Conservation (phyloP, 2,329 filamentous ascomycete genomes). For the Apiospora phragmitis region DNA sequence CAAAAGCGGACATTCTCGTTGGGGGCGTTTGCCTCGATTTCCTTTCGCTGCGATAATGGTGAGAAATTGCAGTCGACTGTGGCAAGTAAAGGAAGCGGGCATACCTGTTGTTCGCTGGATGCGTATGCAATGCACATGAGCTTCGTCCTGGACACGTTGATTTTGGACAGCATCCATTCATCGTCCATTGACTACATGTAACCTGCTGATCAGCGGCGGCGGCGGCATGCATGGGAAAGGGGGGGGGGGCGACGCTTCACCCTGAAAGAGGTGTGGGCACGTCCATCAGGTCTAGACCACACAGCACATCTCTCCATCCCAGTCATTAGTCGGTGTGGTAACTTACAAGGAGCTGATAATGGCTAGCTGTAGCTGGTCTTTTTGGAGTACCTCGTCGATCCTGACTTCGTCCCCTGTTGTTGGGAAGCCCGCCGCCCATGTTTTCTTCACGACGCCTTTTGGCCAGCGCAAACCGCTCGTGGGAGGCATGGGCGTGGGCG, state of each 20-base stretch:
- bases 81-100: slow-evolving; percentile 17
- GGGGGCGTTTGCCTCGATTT: slow-evolving; percentile 51
- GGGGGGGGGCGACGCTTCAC: not conserved
- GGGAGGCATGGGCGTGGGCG: not conserved
- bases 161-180: slow-evolving; percentile 74
- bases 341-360: slow-evolving; percentile 74
- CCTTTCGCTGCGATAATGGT: slow-evolving; percentile 41
- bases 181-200: slow-evolving; percentile 71
- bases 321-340: not conserved
- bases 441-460: slow-evolving; percentile 75
- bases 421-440: slow-evolving; percentile 67
- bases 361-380: slow-evolving; percentile 68
- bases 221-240: not conserved
- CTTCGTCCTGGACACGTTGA: slow-evolving; percentile 61
- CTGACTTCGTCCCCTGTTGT: slow-evolving; percentile 73
- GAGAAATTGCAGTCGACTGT: not conserved
- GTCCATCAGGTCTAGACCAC: not conserved
- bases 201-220: not conserved
- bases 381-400: slow-evolving; percentile 83
- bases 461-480: slow-evolving; percentile 41
- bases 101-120: slow-evolving; percentile 51
- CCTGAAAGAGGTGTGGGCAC: not conserved
- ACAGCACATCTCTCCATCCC: not conserved
- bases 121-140: slow-evolving; percentile 63
- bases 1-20: slow-evolving; percentile 62